A percentile compares a stretch with the other conserved stretches of the same genome.
These are phyloP conservation scores for Hirschioporus abietinus DNA, from an alignment of 768 basidiomycete genomes.

Conservation along the genomic window DNA sequence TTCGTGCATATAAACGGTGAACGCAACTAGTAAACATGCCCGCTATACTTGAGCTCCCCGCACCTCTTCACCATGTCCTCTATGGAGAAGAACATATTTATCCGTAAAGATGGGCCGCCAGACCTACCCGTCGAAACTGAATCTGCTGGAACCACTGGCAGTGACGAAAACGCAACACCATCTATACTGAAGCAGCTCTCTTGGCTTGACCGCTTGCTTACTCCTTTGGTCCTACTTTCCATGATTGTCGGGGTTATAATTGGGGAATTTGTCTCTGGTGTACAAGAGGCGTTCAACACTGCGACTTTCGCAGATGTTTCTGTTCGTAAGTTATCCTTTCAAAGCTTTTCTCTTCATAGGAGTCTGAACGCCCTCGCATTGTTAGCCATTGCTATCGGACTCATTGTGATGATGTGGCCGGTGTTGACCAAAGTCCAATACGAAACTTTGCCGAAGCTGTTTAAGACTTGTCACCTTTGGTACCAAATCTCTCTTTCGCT, in stretches of 20 bases:
- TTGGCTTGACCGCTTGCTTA: constrained; percentile 48
- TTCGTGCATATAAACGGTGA: not conserved
- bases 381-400: constrained; percentile 72
- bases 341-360: not conserved
- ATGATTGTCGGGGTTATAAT: constrained; percentile 78
- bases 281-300: constrained; percentile 58
- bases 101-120: not conserved
- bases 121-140: not conserved
- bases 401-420: constrained; percentile 89
- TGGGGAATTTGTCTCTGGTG: constrained; percentile 57
- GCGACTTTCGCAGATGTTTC: constrained; percentile 66
- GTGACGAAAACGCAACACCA: not conserved
- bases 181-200: not conserved
- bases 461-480: constrained; percentile 52
- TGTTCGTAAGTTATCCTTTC: constrained; percentile 60
- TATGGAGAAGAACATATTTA: not conserved
- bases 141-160: not conserved
- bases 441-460: constrained; percentile 56
- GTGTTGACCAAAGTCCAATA: constrained; percentile 73
- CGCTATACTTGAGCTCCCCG: not conserved
- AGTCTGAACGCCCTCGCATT: not conserved
- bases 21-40: not conserved
- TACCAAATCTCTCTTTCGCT: constrained; percentile 64
- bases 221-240: constrained; percentile 57
- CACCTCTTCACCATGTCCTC: not conserved